phyloP scores from a whole-genome alignment of 169 alveolate genomes.

The Plasmodium chabaudi region DNA sequence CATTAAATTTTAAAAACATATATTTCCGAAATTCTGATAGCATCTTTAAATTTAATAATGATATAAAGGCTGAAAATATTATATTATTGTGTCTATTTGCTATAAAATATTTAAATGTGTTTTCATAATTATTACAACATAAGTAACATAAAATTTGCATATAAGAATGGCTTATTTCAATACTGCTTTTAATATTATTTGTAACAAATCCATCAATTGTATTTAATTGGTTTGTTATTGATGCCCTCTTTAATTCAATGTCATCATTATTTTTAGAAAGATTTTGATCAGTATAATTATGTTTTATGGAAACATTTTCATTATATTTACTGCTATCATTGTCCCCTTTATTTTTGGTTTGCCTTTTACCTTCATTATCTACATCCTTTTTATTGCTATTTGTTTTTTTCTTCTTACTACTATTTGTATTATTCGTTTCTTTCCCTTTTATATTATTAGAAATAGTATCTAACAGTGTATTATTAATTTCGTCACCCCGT shows the following conservation, averaged over 20 bases:
- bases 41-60: constrained; percentile 3
- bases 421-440: neutral
- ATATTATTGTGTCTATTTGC: constrained; percentile 12
- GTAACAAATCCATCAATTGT: constrained; percentile 12
- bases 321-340: neutral
- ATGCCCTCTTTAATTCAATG: neutral
- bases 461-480: neutral
- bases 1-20: constrained; percentile 17
- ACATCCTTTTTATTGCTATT: neutral
- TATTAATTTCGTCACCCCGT: neutral
- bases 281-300: too few relatives aligned
- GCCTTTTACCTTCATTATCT: neutral
- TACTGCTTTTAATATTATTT: neutral
- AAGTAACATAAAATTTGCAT: constrained; percentile 20
- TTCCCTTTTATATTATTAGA: neutral
- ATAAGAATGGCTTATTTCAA: constrained; percentile 9
- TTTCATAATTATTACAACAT: constrained; percentile 52
- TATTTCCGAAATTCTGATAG: constrained; percentile 29
- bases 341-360: neutral
- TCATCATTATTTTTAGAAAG: too few relatives aligned
- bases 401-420: neutral
- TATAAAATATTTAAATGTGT: constrained; percentile 30
- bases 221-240: neutral
- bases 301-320: neutral
- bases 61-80: constrained; percentile 31